Conservation (phyloP, 345 rosid species). For the Arabis alpina region DNA sequence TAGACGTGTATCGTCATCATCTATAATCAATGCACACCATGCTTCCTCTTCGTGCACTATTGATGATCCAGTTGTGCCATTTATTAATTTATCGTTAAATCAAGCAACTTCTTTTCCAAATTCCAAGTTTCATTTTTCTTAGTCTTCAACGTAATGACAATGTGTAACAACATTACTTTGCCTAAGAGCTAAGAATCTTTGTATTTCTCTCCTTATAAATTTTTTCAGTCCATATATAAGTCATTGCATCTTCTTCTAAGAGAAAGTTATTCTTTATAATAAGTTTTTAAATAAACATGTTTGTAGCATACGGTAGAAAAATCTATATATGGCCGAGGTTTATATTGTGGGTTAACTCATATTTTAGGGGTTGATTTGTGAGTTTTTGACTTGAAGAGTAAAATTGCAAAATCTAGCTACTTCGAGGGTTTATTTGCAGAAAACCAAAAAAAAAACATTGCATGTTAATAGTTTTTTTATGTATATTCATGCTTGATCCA, state of each 20-base stretch:
- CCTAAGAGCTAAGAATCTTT: conserved; percentile 7
- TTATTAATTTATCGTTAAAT: conserved; percentile 14
- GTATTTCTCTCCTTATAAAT: conserved; percentile 7
- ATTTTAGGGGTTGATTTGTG: too few relatives aligned
- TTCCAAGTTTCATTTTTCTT: neutral
- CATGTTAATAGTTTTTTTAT: neutral
- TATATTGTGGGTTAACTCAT: too few relatives aligned
- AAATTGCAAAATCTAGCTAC: too few relatives aligned
- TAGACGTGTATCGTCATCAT: neutral
- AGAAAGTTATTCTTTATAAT: too few relatives aligned
- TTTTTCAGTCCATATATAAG: too few relatives aligned
- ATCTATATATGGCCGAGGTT: too few relatives aligned
- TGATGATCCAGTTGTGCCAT: conserved; percentile 13
- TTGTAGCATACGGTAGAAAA: too few relatives aligned
- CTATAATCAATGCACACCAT: conserved; percentile 21
- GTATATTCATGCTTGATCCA: conserved; percentile 5
- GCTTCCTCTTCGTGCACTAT: neutral
- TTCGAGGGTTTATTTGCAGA: too few relatives aligned
- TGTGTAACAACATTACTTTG: neutral
- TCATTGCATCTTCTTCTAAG: too few relatives aligned
- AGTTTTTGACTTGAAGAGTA: too few relatives aligned
- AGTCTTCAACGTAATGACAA: neutral
- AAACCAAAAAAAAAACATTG: conserved; percentile 21
- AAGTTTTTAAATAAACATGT: too few relatives aligned
- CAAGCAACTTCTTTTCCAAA: conserved; percentile 4